These are phyloP conservation scores for Euphrasia arctica DNA, from an alignment of 305 asterid species.

Conservation along the genomic window DNA sequence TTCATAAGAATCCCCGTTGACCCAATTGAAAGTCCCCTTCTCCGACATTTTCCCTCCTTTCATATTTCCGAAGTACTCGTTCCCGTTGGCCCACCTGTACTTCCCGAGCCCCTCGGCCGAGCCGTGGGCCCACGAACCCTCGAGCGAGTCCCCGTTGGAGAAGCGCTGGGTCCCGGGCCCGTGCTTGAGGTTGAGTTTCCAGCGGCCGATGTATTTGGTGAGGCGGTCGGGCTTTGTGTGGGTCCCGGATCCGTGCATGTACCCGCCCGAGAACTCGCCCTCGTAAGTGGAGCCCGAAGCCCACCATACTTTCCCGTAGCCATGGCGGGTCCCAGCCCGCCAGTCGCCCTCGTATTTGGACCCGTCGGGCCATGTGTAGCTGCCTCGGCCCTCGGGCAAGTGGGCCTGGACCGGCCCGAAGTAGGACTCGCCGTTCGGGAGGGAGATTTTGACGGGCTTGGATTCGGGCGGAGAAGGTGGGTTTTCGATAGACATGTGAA, in stretches of 20 bases:
- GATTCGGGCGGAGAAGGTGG: conserved; percentile 27
- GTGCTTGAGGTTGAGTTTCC: conserved; percentile 64
- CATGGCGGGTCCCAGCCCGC: conserved; percentile 64
- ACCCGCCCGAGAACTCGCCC: conserved; percentile 71
- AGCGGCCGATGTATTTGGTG: conserved; percentile 52
- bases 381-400: conserved; percentile 61
- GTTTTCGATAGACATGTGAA: not conserved
- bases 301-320: conserved; percentile 57
- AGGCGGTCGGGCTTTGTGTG: conserved; percentile 38
- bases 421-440: conserved; percentile 53
- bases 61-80: conserved; percentile 60
- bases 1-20: conserved; percentile 53
- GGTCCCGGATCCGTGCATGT: conserved; percentile 56
- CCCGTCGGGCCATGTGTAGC: conserved; percentile 65
- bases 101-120: conserved; percentile 67
- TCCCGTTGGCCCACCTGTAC: conserved; percentile 65
- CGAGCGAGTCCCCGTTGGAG: conserved; percentile 52
- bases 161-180: conserved; percentile 60
- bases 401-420: conserved; percentile 52
- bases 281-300: conserved; percentile 66
- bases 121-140: conserved; percentile 75
- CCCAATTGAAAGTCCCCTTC: conserved; percentile 70
- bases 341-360: conserved; percentile 64
- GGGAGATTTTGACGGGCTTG: conserved; percentile 38
- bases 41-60: conserved; percentile 69